Conservation (phyloP, 2,329 filamentous ascomycete species). For the Ophiostoma sp. region DNA sequence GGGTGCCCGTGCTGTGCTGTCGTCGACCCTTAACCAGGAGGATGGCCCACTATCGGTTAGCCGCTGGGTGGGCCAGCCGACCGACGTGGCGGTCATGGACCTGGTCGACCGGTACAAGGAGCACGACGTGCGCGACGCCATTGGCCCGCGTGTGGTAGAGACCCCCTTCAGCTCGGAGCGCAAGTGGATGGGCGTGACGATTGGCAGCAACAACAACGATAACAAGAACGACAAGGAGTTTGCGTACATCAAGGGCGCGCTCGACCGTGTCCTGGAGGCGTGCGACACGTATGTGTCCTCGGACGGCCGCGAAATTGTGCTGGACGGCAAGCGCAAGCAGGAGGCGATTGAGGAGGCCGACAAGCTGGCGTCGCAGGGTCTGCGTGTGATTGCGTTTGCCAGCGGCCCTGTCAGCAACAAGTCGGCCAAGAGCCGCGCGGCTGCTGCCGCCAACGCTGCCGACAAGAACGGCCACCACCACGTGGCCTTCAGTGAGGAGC, state of each 20-base stretch:
- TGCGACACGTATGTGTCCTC: conserved; percentile 89
- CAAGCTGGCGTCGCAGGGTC: conserved; percentile 81
- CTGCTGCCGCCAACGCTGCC: conserved; percentile 37
- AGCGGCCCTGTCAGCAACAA: conserved; percentile 62
- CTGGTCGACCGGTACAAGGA: conserved; percentile 87
- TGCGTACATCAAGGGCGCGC: conserved; percentile 92
- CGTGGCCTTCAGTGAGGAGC: conserved; percentile 62
- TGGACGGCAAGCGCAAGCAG: conserved; percentile 74
- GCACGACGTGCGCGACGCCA: conserved; percentile 83
- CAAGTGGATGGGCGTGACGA: conserved; percentile 98
- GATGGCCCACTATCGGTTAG: conserved; percentile 64
- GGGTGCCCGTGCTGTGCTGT: conserved; percentile 76
- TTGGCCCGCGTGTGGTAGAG: conserved; percentile 79
- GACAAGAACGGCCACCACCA: conserved; percentile 40
- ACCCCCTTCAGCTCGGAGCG: conserved; percentile 95
- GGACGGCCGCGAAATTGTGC: conserved; percentile 80
- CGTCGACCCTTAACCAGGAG: conserved; percentile 73
- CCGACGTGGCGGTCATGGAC: conserved; percentile 95
- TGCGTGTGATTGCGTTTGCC: conserved; percentile 89
- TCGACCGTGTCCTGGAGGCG: conserved; percentile 80
- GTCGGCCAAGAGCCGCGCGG: conserved; percentile 51
- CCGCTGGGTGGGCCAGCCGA: conserved; percentile 94
- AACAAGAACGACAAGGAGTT: conserved; percentile 67
- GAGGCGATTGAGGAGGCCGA: conserved; percentile 79
- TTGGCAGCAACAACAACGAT: conserved; percentile 55